Conservation (phyloP, 2,329 filamentous ascomycete species). For the Fusarium tanahbumbuense region DNA sequence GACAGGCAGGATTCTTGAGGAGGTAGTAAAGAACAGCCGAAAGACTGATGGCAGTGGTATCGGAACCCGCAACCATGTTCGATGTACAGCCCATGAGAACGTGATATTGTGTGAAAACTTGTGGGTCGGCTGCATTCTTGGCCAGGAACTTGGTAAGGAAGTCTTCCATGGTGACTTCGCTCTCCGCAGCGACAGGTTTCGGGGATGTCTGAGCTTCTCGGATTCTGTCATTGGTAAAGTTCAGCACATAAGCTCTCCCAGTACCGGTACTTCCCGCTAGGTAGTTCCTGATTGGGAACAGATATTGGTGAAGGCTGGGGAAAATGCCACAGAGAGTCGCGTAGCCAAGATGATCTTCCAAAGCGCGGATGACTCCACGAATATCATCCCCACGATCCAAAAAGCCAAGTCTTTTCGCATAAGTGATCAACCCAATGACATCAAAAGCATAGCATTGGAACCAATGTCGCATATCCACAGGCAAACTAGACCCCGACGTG, state of each 20-base stretch:
- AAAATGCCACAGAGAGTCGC: constrained; percentile 12
- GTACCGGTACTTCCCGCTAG: constrained; percentile 5
- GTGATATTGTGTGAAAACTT: constrained; percentile 33
- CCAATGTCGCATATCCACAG: constrained; percentile 26
- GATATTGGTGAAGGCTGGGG: neutral
- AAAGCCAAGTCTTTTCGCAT: constrained; percentile 28
- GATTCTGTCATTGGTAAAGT: constrained; percentile 23
- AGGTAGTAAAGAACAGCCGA: constrained; percentile 39
- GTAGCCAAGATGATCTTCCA: constrained; percentile 19
- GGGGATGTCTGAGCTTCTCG: constrained; percentile 3
- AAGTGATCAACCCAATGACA: constrained; percentile 31
- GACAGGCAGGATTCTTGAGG: constrained; percentile 10
- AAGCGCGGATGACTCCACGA: constrained; percentile 11
- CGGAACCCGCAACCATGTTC: constrained; percentile 42
- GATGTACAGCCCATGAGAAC: constrained; percentile 37
- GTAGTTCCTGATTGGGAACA: constrained; percentile 16
- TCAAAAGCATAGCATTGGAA: constrained; percentile 37
- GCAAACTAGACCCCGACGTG: accelerated
- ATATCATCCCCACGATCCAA: constrained; percentile 25
- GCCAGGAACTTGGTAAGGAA: constrained; percentile 41
- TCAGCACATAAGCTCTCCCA: constrained; percentile 19
- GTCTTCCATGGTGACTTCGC: constrained; percentile 21
- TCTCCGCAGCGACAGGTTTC: neutral
- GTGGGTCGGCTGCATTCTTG: constrained; percentile 26
- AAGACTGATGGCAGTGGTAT: constrained; percentile 41